phyloP scores from a whole-genome alignment of 2,329 filamentous ascomycete species.

The Calonectria pauciramosa region DNA sequence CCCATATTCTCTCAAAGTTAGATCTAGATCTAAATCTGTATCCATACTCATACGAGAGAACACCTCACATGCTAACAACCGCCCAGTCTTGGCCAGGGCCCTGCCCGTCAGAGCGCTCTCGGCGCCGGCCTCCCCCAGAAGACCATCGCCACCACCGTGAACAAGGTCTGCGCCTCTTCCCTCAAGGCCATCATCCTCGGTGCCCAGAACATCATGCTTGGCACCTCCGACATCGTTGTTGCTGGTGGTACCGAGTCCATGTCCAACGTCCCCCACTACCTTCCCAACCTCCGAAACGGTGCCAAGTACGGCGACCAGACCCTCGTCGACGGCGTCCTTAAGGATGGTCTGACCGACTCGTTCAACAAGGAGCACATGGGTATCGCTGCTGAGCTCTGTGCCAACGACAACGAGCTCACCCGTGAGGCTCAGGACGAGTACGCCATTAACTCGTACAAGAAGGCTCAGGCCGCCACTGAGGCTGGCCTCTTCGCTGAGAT shows the following conservation, averaged over 20 bases:
- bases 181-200: constrained; percentile 96
- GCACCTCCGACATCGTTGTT: constrained; percentile 92
- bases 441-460: constrained; percentile 94
- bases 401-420: constrained; percentile 82
- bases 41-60: background rate
- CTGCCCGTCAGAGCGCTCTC: constrained; percentile 93
- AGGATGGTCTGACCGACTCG: constrained; percentile 94
- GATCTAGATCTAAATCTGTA: background rate
- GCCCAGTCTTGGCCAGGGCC: constrained; percentile 90
- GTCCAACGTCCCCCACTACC: constrained; percentile 98
- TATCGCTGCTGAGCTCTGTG: constrained; percentile 91
- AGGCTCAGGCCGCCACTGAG: constrained; percentile 88
- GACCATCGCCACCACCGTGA: constrained; percentile 91
- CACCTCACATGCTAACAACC: constrained; percentile 27
- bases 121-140: constrained; percentile 85
- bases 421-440: constrained; percentile 95
- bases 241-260: constrained; percentile 98
- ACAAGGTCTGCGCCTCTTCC: constrained; percentile 98
- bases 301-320: constrained; percentile 94
- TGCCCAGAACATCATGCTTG: constrained; percentile 97
- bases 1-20: background rate
- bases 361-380: constrained; percentile 99
- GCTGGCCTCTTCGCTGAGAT: constrained; percentile 91
- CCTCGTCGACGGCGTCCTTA: constrained; percentile 90
- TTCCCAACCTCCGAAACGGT: constrained; percentile 86